Conservation (phyloP, 2,329 filamentous ascomycete species). For the Verticillium alfalfae region DNA sequence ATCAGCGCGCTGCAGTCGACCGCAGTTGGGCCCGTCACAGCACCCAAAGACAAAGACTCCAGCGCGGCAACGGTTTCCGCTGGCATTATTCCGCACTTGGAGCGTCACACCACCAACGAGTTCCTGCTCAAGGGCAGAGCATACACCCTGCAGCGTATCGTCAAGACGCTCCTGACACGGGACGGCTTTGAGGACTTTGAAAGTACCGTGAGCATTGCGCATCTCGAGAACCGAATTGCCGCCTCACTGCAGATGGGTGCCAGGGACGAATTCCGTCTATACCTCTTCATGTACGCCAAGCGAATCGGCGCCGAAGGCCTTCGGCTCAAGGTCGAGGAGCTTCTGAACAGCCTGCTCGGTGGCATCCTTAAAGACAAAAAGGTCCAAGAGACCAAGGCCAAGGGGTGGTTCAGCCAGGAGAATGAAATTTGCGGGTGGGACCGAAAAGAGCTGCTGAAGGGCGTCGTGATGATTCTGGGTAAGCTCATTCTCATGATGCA, state of each 20-base stretch:
- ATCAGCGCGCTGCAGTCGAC: slow-evolving; percentile 74
- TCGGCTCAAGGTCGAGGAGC: slow-evolving; percentile 84
- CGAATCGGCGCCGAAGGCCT: slow-evolving; percentile 86
- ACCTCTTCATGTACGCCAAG: slow-evolving; percentile 98
- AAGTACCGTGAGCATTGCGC: slow-evolving; percentile 83
- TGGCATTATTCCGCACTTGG: slow-evolving; percentile 87
- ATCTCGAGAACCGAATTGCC: slow-evolving; percentile 90
- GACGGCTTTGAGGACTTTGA: slow-evolving; percentile 94
- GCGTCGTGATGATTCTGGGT: slow-evolving; percentile 90
- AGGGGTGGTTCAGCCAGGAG: slow-evolving; percentile 60
- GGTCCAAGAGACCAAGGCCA: slow-evolving; percentile 38
- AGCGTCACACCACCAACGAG: slow-evolving; percentile 91
- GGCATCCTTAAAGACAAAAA: slow-evolving; percentile 58
- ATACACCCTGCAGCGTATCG: slow-evolving; percentile 83
- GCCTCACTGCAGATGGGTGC: slow-evolving; percentile 80
- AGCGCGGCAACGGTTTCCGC: slow-evolving; percentile 66
- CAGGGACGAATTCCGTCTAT: slow-evolving; percentile 87
- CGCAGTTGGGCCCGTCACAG: slow-evolving; percentile 52
- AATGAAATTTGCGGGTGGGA: slow-evolving; percentile 87
- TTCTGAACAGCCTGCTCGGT: slow-evolving; percentile 76
- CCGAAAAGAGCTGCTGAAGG: slow-evolving; percentile 78
- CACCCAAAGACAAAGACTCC: slow-evolving; percentile 37
- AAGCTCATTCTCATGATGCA: slow-evolving; percentile 25
- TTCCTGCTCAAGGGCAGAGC: slow-evolving; percentile 86
- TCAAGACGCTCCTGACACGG: slow-evolving; percentile 81